These are phyloP conservation scores for Cicer arietinum DNA, from an alignment of 306 rosid species.

Conservation along the genomic window DNA sequence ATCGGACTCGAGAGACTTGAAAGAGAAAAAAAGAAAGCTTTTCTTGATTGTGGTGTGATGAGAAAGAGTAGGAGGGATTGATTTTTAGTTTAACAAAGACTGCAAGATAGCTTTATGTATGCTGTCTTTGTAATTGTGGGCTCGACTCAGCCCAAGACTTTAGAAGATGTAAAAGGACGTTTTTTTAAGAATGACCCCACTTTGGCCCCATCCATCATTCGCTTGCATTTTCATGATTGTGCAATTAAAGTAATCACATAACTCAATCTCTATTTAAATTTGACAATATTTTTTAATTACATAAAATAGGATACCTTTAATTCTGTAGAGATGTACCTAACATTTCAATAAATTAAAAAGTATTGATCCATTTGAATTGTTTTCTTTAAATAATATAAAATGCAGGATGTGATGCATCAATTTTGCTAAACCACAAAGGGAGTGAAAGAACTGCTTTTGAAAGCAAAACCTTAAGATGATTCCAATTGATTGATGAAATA, in stretches of 20 bases:
- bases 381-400: constrained; percentile 25
- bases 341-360: neutral
- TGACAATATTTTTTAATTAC: too few relatives aligned
- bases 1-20: too few relatives aligned
- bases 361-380: constrained; percentile 6
- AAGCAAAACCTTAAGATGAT: constrained; percentile 77
- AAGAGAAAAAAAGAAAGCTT: too few relatives aligned
- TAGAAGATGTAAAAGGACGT: neutral
- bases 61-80: too few relatives aligned
- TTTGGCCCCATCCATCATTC: constrained; percentile 72
- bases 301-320: neutral
- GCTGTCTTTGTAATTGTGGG: too few relatives aligned
- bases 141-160: too few relatives aligned
- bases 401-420: constrained; percentile 83
- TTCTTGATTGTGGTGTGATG: too few relatives aligned
- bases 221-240: constrained; percentile 87
- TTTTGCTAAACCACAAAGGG: constrained; percentile 61
- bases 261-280: too few relatives aligned
- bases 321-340: neutral
- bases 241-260: constrained; percentile 43
- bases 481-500: constrained; percentile 72
- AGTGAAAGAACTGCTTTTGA: constrained; percentile 68
- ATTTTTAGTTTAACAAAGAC: too few relatives aligned
- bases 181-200: constrained; percentile 60
- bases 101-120: too few relatives aligned